Percentiles rank a stretch among this genome's conserved stretches.
phyloP scores from a whole-genome alignment of 208 protist species.

The Novymonas esmeraldas region DNA sequence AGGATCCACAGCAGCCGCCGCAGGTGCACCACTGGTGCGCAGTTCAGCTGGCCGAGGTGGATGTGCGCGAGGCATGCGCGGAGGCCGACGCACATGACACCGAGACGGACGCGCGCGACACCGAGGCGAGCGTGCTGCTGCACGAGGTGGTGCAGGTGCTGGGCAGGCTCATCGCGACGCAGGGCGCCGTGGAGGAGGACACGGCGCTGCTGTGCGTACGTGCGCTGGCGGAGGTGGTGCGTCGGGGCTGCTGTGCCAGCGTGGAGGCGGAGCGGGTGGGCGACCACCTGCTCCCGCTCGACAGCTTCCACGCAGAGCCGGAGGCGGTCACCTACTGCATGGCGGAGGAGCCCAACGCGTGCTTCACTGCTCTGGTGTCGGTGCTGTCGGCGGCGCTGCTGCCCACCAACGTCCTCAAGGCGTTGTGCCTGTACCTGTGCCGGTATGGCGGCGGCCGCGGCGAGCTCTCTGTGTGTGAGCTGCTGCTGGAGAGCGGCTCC shows the following conservation, averaged over 20 bases:
- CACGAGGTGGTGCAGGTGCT: conserved; percentile 50
- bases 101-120: conserved; percentile 9
- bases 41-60: conserved; percentile 36
- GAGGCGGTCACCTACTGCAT: conserved; percentile 57
- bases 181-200: conserved; percentile 46
- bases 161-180: conserved; percentile 31
- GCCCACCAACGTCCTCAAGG: conserved; percentile 53
- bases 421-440: conserved; percentile 62
- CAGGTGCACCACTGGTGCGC: conserved; percentile 42
- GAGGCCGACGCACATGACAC: conserved; percentile 7
- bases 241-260: conserved; percentile 24
- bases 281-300: conserved; percentile 13
- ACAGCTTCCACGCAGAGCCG: not conserved
- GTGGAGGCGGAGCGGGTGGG: too few relatives aligned
- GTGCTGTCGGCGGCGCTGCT: conserved; percentile 49
- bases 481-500: conserved; percentile 43
- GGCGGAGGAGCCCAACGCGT: conserved; percentile 38
- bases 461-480: conserved; percentile 63
- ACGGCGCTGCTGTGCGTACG: conserved; percentile 57
- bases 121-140: conserved; percentile 25
- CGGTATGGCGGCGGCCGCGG: conserved; percentile 62
- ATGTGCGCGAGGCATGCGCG: conserved; percentile 29
- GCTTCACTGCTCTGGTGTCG: conserved; percentile 51
- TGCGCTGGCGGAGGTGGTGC: conserved; percentile 38
- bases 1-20: conserved; percentile 18